phyloP scores from a whole-genome alignment of 306 rosid species.

The Begonia peltatifolia region DNA sequence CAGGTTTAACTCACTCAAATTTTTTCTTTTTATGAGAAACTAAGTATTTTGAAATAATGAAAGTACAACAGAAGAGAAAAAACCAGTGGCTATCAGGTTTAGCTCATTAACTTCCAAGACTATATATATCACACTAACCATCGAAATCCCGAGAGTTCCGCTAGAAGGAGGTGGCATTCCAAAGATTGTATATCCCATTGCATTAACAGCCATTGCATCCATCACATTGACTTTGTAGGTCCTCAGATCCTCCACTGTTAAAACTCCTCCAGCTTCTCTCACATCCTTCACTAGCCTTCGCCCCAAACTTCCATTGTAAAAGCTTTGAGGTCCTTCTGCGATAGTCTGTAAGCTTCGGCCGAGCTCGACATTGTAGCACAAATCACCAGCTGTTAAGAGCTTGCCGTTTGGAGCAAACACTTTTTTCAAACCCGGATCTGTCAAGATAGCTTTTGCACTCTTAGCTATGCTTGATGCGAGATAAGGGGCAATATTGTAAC shows the following conservation, averaged over 20 bases:
- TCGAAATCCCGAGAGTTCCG: conserved; percentile 67
- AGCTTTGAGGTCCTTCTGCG: conserved; percentile 71
- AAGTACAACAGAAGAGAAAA: too few species aligned
- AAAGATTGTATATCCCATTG: conserved; percentile 48
- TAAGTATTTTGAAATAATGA: not conserved
- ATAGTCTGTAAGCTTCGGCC: conserved; percentile 45
- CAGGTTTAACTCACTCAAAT: conserved; percentile 1
- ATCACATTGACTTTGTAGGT: conserved; percentile 51
- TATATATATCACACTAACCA: conserved; percentile 23
- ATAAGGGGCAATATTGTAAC: conserved; percentile 42
- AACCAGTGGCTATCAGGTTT: too few species aligned
- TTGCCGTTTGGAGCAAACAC: conserved; percentile 59
- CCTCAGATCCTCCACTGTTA: conserved; percentile 72
- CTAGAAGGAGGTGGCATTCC: conserved; percentile 99
- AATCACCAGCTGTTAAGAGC: conserved; percentile 45
- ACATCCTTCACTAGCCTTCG: conserved; percentile 69
- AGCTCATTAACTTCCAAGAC: too few species aligned
- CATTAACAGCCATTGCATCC: conserved; percentile 41
- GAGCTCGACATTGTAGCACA: conserved; percentile 56
- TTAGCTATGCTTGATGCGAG: conserved; percentile 19
- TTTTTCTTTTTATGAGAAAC: not conserved
- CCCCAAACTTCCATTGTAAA: conserved; percentile 68
- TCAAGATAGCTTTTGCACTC: conserved; percentile 17
- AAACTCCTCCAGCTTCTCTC: conserved; percentile 66
- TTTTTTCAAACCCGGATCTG: conserved; percentile 53